Base-by-base conservation (phyloP, 805 yeast genomes). In the Candida glaebosa region DNA sequence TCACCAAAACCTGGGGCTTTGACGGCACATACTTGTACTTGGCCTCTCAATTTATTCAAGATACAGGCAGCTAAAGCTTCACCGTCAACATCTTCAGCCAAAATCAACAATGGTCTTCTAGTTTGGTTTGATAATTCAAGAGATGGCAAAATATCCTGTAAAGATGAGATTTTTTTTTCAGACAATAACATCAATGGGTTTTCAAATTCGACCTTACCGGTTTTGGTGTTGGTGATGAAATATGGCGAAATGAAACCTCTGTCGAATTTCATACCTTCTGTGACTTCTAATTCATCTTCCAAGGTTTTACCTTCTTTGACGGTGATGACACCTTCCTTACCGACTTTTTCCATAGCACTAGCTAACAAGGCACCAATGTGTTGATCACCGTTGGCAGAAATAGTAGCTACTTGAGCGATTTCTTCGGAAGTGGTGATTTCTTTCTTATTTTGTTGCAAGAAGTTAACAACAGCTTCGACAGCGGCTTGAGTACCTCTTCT, bases 1-100 rank as follows among this genome's bases (percentile, higher is more conserved):
- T 93, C 99, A 67, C 98, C 99, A 60, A 91, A 93, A 40, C 99
- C 99, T 57, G 99, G 99, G 25, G 98, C 96, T 78, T 90, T 91
- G 52, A 93, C 96, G 54, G 93, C 95, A 63, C 93, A 86, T 46
- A 93, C 97, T 70, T 88, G 95, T 47, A 93, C 97, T 75, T 91
- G 98, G 53, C 97, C 97, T 75, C 97, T 86, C 61, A 93, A 79
- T 75, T 93, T 93, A 81, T 93, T 93, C 66, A 93, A 78, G 57
- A 93, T 84, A 71, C 98, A 89, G 51, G 97, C 97, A 54, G 98
- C 98, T 48, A 93, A 78, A 37, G 99, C 99, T 75, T 93, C 98
- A 57, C 98, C 98, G 57, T 91, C 98, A 46, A 93, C 76, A 59
- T 87, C 97, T 74, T 93, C 99, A 47, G 98, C 96, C 54, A 93